Percentiles rank a stretch among this genome's conserved stretches.
Evolutionary conservation across 2,329 filamentous ascomycete genomes (phyloP).

Genomic region (Scopulariopsis brevicaulis): DNA sequence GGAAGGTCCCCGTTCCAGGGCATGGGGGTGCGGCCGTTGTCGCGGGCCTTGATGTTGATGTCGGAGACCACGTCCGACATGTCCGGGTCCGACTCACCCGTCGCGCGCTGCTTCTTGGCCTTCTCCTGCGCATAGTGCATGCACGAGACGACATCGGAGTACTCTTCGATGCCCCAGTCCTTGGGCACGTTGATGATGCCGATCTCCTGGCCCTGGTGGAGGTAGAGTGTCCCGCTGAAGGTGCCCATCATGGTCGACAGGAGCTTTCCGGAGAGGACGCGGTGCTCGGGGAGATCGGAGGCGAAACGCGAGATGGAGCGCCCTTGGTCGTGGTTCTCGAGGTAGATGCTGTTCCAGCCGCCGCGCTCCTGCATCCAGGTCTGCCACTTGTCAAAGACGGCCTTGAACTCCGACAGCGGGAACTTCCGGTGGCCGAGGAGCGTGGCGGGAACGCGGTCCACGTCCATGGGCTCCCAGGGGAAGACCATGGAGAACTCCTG

Average conservation of each 20-base stretch:
- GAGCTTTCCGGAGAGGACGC: conserved; percentile 43
- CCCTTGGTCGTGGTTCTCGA: conserved; percentile 56
- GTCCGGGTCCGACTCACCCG: background rate
- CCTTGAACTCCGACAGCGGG: conserved; percentile 38
- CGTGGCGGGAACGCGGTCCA: conserved; percentile 31
- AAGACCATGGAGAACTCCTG: conserved; percentile 62
- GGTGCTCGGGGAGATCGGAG: conserved; percentile 34
- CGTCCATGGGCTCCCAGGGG: conserved; percentile 49
- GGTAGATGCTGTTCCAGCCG: conserved; percentile 54
- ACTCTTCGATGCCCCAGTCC: conserved; percentile 51
- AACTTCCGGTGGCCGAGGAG: conserved; percentile 31
- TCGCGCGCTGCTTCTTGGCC: background rate
- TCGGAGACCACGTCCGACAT: background rate
- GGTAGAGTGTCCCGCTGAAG: conserved; percentile 50
- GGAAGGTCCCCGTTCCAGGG: background rate
- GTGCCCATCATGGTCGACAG: conserved; percentile 43
- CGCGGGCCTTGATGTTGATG: background rate
- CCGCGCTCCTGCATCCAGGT: conserved; percentile 45
- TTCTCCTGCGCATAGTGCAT: conserved; percentile 32
- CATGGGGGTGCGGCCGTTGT: background rate
- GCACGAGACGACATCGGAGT: conserved; percentile 56
- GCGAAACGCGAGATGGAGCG: conserved; percentile 49
- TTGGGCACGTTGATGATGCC: conserved; percentile 55
- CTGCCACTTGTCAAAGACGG: conserved; percentile 45
- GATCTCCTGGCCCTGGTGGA: conserved; percentile 61